Evolutionary conservation across 305 asterid species (phyloP).

Genomic region (Fraxinus ornus): DNA sequence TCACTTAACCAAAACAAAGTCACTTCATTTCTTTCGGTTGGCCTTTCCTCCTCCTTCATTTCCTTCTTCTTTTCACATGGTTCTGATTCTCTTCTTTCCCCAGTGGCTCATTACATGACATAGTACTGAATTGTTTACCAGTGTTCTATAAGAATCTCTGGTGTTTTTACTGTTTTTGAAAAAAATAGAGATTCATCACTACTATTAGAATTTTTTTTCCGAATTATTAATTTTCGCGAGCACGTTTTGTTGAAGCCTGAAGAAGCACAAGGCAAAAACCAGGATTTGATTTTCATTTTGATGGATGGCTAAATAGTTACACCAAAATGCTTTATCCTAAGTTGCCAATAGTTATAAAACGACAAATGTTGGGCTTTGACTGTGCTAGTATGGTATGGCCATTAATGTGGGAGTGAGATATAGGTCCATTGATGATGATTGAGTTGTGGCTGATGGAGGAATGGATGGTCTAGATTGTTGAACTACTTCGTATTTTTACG

Average conservation of each 20-base stretch:
- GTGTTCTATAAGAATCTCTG: neutral
- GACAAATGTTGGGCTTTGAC: neutral
- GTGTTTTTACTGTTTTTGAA: too few species aligned
- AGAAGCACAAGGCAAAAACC: neutral
- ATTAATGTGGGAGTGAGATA: neutral
- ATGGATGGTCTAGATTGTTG: neutral
- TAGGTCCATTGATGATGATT: neutral
- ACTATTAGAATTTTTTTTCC: neutral
- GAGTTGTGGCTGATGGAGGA: neutral
- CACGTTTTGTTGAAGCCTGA: neutral
- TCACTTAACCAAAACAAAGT: neutral
- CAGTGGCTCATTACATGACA: neutral
- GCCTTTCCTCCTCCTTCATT: neutral
- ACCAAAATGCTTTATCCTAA: neutral
- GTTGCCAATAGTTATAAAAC: neutral
- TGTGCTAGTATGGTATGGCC: neutral
- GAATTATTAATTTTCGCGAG: neutral
- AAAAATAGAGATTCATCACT: neutral
- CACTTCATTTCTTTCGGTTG: neutral
- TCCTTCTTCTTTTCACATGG: neutral
- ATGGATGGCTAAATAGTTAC: neutral
- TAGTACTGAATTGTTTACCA: neutral
- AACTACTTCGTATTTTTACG: neutral
- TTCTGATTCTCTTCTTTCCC: neutral
- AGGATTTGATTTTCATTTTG: neutral